Percentiles rank a stretch among this genome's conserved stretches.
Evolutionary conservation across 441 rosid species (phyloP).

Genomic region (Erodium texanum): DNA sequence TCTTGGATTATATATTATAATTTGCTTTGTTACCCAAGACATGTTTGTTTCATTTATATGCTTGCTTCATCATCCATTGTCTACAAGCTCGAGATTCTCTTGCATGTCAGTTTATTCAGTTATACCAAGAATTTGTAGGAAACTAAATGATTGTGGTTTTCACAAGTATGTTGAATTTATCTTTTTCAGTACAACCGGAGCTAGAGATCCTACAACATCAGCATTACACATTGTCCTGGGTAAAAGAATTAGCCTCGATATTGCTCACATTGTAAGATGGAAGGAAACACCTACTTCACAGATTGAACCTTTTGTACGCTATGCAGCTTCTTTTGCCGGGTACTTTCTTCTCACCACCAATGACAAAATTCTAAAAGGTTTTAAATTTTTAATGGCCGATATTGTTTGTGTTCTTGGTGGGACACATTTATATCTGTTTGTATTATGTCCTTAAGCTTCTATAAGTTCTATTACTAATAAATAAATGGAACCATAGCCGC

Average conservation of each 20-base stretch:
- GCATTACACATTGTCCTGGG: slow-evolving; percentile 83
- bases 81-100: not conserved
- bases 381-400: not conserved
- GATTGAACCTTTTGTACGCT: slow-evolving; percentile 73
- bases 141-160: slow-evolving; percentile 3
- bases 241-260: slow-evolving; percentile 62
- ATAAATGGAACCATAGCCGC: not conserved
- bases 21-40: not conserved
- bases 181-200: slow-evolving; percentile 75
- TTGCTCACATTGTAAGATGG: slow-evolving; percentile 96
- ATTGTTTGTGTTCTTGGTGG: not conserved
- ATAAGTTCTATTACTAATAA: not conserved
- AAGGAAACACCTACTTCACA: slow-evolving; percentile 45
- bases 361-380: slow-evolving; percentile 12
- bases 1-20: slow-evolving; percentile 7
- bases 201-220: slow-evolving; percentile 85
- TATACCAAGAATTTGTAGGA: not conserved
- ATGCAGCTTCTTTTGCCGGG: slow-evolving; percentile 98
- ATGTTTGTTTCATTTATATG: not conserved
- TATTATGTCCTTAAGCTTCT: not conserved
- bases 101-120: not conserved
- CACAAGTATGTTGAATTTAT: slow-evolving; percentile 7
- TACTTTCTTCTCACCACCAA: slow-evolving; percentile 30
- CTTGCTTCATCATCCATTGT: not conserved
- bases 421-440: not conserved